phyloP scores from a whole-genome alignment of 192 early-diverging fungal species.

The Umbelopsis isabellina region DNA sequence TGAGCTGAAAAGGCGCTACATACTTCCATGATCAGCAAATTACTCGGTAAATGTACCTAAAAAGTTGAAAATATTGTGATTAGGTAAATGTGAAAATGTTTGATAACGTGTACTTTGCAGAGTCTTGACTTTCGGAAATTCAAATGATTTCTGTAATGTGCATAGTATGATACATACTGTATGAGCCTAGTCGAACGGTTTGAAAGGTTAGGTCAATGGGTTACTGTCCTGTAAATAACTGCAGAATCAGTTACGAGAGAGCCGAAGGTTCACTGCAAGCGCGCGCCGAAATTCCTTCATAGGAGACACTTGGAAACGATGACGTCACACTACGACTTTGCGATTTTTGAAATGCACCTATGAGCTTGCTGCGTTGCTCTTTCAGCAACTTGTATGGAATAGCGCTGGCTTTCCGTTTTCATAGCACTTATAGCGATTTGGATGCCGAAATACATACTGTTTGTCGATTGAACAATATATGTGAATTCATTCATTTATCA shows the following conservation, averaged over 20 bases:
- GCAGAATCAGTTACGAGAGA: constrained; percentile 21
- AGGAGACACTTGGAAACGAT: constrained; percentile 2
- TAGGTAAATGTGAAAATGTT: constrained; percentile 14
- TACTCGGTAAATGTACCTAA: constrained; percentile 19
- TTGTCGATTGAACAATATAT: too few relatives aligned
- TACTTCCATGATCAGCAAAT: constrained; percentile 23
- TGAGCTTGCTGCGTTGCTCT: too few relatives aligned
- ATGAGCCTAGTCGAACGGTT: constrained; percentile 9
- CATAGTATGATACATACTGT: constrained; percentile 1
- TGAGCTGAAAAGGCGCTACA: neutral
- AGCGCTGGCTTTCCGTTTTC: too few relatives aligned
- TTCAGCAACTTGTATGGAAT: too few relatives aligned
- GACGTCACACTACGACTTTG: neutral
- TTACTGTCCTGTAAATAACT: constrained; percentile 17
- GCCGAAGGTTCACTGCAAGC: constrained; percentile 1
- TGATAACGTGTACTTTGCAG: neutral
- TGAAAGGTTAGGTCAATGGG: constrained; percentile 3
- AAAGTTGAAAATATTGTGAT: neutral
- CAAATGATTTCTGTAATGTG: neutral
- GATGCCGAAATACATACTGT: too few relatives aligned
- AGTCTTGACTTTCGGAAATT: neutral
- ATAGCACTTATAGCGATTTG: too few relatives aligned
- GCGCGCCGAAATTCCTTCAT: neutral
- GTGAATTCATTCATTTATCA: too few relatives aligned
- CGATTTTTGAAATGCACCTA: too few relatives aligned